Percentiles rank a stretch among this genome's conserved stretches.
These are phyloP conservation scores for Boletus smithii DNA, from an alignment of 1,284 basidiomycete genomes.

Conservation along the genomic window DNA sequence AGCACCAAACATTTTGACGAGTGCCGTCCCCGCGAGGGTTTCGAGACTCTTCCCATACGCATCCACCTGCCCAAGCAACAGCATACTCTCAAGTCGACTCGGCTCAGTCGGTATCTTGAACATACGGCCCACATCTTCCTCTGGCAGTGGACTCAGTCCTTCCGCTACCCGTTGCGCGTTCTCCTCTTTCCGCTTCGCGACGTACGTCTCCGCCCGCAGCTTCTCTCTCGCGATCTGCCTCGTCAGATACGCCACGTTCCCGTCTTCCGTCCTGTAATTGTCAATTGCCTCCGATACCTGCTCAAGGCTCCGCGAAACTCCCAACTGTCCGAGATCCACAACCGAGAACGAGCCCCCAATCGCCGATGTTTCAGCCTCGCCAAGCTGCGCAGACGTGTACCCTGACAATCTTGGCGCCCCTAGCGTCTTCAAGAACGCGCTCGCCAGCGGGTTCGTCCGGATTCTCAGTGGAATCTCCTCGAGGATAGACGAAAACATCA, in stretches of 20 bases:
- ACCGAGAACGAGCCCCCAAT: conserved; percentile 55
- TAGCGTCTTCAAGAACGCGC: conserved; percentile 80
- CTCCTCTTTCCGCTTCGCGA: conserved; percentile 88
- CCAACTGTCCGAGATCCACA: conserved; percentile 59
- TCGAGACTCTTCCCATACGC: conserved; percentile 77
- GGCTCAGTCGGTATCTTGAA: conserved; percentile 92
- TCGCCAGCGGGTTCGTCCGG: conserved; percentile 83
- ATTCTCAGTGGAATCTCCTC: conserved; percentile 88
- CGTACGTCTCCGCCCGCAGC: conserved; percentile 74
- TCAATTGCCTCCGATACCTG: conserved; percentile 84
- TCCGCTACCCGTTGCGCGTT: conserved; percentile 80
- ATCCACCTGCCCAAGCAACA: conserved; percentile 85
- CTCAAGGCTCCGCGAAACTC: conserved; percentile 69
- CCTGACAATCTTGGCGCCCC: conserved; percentile 40
- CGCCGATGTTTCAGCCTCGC: conserved; percentile 36
- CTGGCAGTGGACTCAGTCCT: conserved; percentile 82
- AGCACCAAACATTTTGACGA: conserved; percentile 76
- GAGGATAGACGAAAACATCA: conserved; percentile 89
- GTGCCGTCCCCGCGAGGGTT: conserved; percentile 61
- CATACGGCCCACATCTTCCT: conserved; percentile 78
- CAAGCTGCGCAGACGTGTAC: conserved; percentile 39
- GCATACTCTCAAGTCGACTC: conserved; percentile 85
- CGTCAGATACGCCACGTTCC: conserved; percentile 89
- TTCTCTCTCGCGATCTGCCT: conserved; percentile 92
- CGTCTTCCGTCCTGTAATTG: conserved; percentile 85